Evolutionary conservation across 2,329 filamentous ascomycete genomes (phyloP), one percentile per base, ranked within the genome.

Genomic region (Colletotrichum karsti): DNA sequence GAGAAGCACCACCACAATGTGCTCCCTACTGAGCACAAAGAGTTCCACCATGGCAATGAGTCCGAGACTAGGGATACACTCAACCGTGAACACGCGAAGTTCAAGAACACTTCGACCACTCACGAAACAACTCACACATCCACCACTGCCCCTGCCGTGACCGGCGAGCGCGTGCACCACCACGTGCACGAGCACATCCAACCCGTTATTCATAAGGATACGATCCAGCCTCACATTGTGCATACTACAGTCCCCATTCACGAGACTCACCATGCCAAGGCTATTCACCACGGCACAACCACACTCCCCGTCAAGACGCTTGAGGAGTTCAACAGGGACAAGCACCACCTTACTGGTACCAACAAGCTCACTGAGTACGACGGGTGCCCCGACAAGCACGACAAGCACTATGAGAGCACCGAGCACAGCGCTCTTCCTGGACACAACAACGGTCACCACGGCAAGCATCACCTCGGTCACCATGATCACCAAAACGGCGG

Each of bases 231-330:
- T 2, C 84, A 88, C 15, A 86, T 93, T 4, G 83, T 93, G 1
- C 92, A 94, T 81, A 93, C 89, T 24, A 93, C 90, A 1, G 83
- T 92, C 0, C 92, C 91, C 0, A 85, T 94, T 44, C 91, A 93
- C 71, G 92, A 94, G 79, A 86, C 87, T 2, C 91, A 93, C 75
- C 89, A 93, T 73, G 88, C 91, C 56, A 83, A 87, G 13, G 83
- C 91, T 2, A 85, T 91, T 67, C 88, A 92, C 75, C 92, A 94
- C 74, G 83, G 85, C 46, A 85, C 89, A 2, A 89, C 90, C 1
- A 83, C 87, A 3, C 83, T 93, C 0, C 91, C 91, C 2, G 78
- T 87, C 10, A 89, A 93, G 75, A 88, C 82, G 37, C 83, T 93
- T 75, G 81, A 84, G 0, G 90, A 94, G 72, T 93, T 92, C 76